A percentile compares a stretch with the other conserved stretches of the same genome.
These are phyloP conservation scores for Picea abies DNA, from an alignment of 83 land plant genomes.

Conservation along the genomic window DNA sequence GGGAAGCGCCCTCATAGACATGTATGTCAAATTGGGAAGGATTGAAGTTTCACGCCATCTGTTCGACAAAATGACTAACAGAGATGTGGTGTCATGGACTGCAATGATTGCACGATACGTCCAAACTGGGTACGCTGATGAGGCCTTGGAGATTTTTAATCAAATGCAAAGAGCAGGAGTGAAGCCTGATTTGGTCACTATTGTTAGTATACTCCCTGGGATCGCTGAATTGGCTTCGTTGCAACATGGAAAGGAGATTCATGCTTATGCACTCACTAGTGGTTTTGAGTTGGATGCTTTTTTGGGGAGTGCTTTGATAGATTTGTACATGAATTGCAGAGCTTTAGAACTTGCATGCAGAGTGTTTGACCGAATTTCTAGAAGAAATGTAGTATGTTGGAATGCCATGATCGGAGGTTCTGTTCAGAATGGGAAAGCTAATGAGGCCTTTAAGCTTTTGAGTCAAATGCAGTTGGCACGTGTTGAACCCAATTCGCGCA, in stretches of 20 bases:
- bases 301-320: constrained; percentile 34
- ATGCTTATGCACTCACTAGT: background rate
- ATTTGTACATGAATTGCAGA: constrained; percentile 49
- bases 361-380: constrained; percentile 31
- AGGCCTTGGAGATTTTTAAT: constrained; percentile 13
- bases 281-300: constrained; percentile 14
- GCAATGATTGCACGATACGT: constrained; percentile 21
- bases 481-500: constrained; percentile 32
- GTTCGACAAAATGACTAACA: constrained; percentile 24
- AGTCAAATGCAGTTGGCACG: constrained; percentile 26
- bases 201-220: background rate
- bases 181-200: background rate
- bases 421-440: constrained; percentile 17
- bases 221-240: background rate
- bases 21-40: constrained; percentile 27
- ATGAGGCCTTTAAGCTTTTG: constrained; percentile 30
- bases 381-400: constrained; percentile 44
- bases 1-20: constrained; percentile 16
- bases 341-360: constrained; percentile 20
- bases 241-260: constrained; percentile 14
- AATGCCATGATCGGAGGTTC: constrained; percentile 45
- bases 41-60: constrained; percentile 7
- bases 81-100: constrained; percentile 26
- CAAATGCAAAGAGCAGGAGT: constrained; percentile 6
- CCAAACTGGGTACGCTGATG: constrained; percentile 13